These are phyloP conservation scores for Blastobotrys attinorum DNA, from an alignment of 805 yeast genomes.

Conservation along the genomic window DNA sequence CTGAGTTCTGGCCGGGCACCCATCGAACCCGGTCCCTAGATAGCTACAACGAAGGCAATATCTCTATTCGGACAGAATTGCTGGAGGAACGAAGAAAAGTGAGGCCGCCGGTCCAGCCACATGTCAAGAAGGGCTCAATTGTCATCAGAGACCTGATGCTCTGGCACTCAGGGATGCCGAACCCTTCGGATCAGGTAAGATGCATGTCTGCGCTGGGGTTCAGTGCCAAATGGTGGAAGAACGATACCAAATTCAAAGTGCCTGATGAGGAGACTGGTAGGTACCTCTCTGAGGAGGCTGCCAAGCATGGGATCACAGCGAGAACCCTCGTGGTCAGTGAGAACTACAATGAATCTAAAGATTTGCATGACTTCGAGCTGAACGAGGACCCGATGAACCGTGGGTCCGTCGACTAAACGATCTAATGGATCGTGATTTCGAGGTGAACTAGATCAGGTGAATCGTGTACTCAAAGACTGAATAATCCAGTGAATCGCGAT, in stretches of 20 bases:
- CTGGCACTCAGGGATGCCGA: constrained; percentile 19
- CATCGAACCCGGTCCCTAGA: constrained; percentile 8
- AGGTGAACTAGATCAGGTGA: too few relatives aligned
- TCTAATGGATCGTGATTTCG: too few relatives aligned
- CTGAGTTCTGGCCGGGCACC: constrained; percentile 19
- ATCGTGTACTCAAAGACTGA: too few relatives aligned
- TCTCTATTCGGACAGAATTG: constrained; percentile 6
- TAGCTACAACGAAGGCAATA: constrained; percentile 3
- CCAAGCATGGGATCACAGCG: neutral
- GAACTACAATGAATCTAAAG: constrained; percentile 4
- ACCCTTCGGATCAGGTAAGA: constrained; percentile 11
- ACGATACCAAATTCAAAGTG: constrained; percentile 7
- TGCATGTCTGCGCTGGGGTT: constrained; percentile 16
- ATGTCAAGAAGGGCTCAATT: constrained; percentile 13
- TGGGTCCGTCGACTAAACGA: neutral
- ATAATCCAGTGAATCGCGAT: too few relatives aligned
- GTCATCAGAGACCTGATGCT: constrained; percentile 14
- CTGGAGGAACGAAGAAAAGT: constrained; percentile 9
- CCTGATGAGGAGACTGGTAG: constrained; percentile 3
- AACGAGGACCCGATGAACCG: neutral
- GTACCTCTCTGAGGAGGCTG: constrained; percentile 2
- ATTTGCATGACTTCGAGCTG: neutral
- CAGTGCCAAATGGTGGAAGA: constrained; percentile 2
- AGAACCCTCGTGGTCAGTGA: neutral
- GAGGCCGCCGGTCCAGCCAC: constrained; percentile 15